A percentile compares a stretch with the other conserved stretches of the same genome.
Conservation (phyloP, 805 yeast genomes). For the Wickerhamomyces bovis region DNA sequence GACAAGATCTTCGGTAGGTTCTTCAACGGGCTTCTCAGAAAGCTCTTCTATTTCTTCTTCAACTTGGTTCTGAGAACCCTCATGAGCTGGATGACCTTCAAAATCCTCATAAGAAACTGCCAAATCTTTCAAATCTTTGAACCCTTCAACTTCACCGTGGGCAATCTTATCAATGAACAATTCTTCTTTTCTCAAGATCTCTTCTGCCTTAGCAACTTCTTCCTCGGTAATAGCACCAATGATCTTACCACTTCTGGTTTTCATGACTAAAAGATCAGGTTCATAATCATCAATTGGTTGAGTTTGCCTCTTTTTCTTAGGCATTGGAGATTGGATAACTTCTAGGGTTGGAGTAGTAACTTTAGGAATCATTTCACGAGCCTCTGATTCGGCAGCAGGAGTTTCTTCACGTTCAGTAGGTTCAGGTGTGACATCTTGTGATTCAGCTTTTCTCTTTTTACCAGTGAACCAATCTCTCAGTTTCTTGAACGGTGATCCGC, state of each 20-base stretch:
- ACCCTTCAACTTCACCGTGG: slow-evolving; percentile 10
- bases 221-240: slow-evolving; percentile 25
- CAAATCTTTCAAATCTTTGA: slow-evolving; percentile 7
- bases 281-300: neutral
- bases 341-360: neutral
- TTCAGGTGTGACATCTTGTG: neutral
- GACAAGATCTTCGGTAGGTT: neutral
- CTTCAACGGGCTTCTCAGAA: neutral
- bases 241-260: slow-evolving; percentile 26
- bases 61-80: neutral
- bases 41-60: neutral
- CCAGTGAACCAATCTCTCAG: neutral
- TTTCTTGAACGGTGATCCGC: neutral
- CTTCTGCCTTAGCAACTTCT: slow-evolving; percentile 20
- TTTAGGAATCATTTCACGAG: neutral
- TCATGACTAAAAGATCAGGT: slow-evolving; percentile 19
- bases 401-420: neutral
- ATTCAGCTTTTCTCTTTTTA: neutral
- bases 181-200: slow-evolving; percentile 16
- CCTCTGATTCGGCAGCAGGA: neutral
- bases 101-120: slow-evolving; percentile 12
- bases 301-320: neutral
- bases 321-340: neutral
- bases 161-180: slow-evolving; percentile 17
- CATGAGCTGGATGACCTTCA: slow-evolving; percentile 5